These are phyloP conservation scores for Mycosphaerella sp. DNA, from an alignment of 2,329 filamentous ascomycete genomes.

Conservation along the genomic window DNA sequence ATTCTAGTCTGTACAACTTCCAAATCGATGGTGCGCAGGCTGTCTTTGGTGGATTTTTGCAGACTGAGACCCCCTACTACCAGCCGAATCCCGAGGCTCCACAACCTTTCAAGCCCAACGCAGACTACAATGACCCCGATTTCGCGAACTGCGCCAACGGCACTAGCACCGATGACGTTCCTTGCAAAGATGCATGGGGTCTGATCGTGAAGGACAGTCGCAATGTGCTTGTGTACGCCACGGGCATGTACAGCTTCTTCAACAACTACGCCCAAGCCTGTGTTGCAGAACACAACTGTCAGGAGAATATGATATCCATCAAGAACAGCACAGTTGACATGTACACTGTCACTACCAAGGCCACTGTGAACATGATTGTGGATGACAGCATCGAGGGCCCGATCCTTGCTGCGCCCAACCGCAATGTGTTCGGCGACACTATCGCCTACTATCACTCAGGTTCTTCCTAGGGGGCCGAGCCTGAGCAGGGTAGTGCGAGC, in stretches of 20 bases:
- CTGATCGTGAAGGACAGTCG: slow-evolving; percentile 36
- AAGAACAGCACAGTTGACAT: slow-evolving; percentile 41
- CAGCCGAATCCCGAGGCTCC: slow-evolving; percentile 50
- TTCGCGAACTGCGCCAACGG: slow-evolving; percentile 35
- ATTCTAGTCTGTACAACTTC: slow-evolving; percentile 52
- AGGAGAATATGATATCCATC: slow-evolving; percentile 46
- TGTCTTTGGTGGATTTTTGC: slow-evolving; percentile 47
- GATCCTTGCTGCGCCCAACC: slow-evolving; percentile 41
- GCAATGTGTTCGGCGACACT: slow-evolving; percentile 46
- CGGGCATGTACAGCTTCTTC: slow-evolving; percentile 55
- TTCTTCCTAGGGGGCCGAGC: slow-evolving; percentile 5
- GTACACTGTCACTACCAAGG: slow-evolving; percentile 46
- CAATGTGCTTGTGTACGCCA: slow-evolving; percentile 43
- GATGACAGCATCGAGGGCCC: slow-evolving; percentile 35
- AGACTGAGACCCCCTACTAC: slow-evolving; percentile 51
- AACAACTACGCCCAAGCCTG: slow-evolving; percentile 51
- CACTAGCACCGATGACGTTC: slow-evolving; percentile 15
- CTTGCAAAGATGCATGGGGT: slow-evolving; percentile 43
- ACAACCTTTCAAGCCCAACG: slow-evolving; percentile 49
- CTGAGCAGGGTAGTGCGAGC: slow-evolving; percentile 1
- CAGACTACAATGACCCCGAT: slow-evolving; percentile 39
- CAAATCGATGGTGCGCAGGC: slow-evolving; percentile 47
- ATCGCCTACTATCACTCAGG: slow-evolving; percentile 34
- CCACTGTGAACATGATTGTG: slow-evolving; percentile 46
- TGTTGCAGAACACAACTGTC: slow-evolving; percentile 44